A percentile compares a stretch with the other conserved stretches of the same genome.
These are phyloP conservation scores for Coccinonectria pachysandricola DNA, from an alignment of 2,329 filamentous ascomycete species.

Conservation along the genomic window DNA sequence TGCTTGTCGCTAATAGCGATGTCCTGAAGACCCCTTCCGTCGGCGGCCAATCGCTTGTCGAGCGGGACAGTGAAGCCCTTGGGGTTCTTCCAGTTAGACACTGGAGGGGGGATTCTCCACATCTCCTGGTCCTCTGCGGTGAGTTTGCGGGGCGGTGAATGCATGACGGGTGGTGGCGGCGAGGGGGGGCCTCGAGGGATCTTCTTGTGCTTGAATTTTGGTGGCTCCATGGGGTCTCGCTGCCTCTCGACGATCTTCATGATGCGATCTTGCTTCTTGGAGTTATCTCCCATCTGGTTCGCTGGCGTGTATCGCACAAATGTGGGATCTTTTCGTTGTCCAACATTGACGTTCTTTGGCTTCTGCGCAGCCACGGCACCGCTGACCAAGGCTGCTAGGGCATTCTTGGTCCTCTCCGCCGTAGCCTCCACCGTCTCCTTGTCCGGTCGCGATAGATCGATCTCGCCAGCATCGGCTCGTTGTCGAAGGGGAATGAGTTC, in stretches of 20 bases:
- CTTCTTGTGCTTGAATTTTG: constrained; percentile 98
- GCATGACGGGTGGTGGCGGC: constrained; percentile 88
- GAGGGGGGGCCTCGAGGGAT: constrained; percentile 87
- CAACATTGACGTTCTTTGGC: constrained; percentile 84
- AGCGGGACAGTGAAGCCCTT: constrained; percentile 95
- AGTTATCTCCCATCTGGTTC: constrained; percentile 87
- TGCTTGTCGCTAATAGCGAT: constrained; percentile 98
- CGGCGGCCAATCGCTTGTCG: constrained; percentile 89
- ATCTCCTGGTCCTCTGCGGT: constrained; percentile 96
- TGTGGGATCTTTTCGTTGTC: constrained; percentile 72
- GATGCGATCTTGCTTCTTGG: constrained; percentile 83
- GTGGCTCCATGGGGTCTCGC: constrained; percentile 89
- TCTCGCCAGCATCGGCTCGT: constrained; percentile 83
- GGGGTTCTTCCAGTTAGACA: constrained; percentile 99
- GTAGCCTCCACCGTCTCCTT: constrained; percentile 76
- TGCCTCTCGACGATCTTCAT: constrained; percentile 98
- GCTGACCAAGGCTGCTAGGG: constrained; percentile 69
- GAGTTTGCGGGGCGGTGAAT: constrained; percentile 86
- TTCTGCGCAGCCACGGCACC: constrained; percentile 87
- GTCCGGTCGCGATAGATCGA: constrained; percentile 75
- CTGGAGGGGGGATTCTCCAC: constrained; percentile 79
- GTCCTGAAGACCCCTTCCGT: constrained; percentile 85
- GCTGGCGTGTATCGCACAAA: constrained; percentile 94
- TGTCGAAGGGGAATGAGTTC: constrained; percentile 91
- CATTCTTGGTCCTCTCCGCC: constrained; percentile 79